Percentiles rank a stretch among this genome's conserved stretches.
phyloP scores from a whole-genome alignment of 345 rosid species.

The Moricandia moricandioides region DNA sequence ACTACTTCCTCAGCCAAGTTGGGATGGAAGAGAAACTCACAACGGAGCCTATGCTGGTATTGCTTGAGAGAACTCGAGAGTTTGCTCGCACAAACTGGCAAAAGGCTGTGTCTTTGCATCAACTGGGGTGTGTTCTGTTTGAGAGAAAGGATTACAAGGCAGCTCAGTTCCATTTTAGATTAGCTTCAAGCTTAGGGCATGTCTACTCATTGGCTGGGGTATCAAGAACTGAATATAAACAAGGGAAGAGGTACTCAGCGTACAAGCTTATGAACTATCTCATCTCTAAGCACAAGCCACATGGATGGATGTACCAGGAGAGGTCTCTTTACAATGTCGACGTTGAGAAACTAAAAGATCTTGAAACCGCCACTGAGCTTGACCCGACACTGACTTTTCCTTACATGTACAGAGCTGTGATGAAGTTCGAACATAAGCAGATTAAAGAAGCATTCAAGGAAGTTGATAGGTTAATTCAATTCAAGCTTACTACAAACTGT shows the following conservation, averaged over 20 bases:
- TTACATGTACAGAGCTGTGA: constrained; percentile 74
- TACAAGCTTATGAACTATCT: constrained; percentile 62
- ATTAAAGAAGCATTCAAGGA: constrained; percentile 64
- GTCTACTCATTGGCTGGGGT: constrained; percentile 79
- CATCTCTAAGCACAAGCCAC: constrained; percentile 55
- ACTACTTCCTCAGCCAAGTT: constrained; percentile 80
- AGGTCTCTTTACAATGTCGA: constrained; percentile 66
- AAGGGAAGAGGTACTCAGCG: constrained; percentile 68
- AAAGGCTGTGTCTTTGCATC: constrained; percentile 74
- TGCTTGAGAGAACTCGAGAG: constrained; percentile 65
- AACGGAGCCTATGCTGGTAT: constrained; percentile 45
- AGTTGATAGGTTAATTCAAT: constrained; percentile 59
- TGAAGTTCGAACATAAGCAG: constrained; percentile 56
- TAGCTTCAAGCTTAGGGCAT: constrained; percentile 73
- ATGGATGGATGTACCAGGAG: constrained; percentile 99
- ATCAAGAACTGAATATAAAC: constrained; percentile 73
- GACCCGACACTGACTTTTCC: constrained; percentile 84
- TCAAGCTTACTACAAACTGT: constrained; percentile 71
- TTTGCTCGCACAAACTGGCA: constrained; percentile 70
- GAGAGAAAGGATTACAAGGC: constrained; percentile 58
- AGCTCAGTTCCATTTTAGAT: constrained; percentile 60
- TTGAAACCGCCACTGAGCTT: constrained; percentile 66
- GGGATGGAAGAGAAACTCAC: constrained; percentile 62
- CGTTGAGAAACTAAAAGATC: constrained; percentile 57
- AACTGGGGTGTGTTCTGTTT: constrained; percentile 69